A percentile compares a stretch with the other conserved stretches of the same genome.
These are phyloP conservation scores for Fusarium hainanense DNA, from an alignment of 2,329 filamentous ascomycete genomes.

Conservation along the genomic window DNA sequence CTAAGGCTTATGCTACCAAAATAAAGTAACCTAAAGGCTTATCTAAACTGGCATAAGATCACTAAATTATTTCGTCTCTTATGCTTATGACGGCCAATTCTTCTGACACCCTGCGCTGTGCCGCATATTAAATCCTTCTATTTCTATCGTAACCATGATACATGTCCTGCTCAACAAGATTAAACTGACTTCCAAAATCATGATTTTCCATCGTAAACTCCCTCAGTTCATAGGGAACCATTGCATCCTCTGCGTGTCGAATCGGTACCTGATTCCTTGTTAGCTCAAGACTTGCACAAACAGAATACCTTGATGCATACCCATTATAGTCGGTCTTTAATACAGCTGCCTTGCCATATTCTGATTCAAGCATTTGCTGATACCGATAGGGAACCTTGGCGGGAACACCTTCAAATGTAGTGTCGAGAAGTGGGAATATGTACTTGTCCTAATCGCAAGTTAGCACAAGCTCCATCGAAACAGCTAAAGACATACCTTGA, in stretches of 20 bases:
- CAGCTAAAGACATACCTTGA: slow-evolving; percentile 51
- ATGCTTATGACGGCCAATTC: too few relatives aligned
- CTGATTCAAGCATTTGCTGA: slow-evolving; percentile 66
- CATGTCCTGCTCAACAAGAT: not conserved
- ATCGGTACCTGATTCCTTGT: slow-evolving; percentile 52
- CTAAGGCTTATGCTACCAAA: too few relatives aligned
- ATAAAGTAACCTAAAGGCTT: too few relatives aligned
- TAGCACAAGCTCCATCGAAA: not conserved
- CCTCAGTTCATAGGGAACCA: slow-evolving; percentile 43
- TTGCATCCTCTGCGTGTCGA: slow-evolving; percentile 53
- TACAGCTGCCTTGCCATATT: slow-evolving; percentile 66
- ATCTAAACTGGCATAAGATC: too few relatives aligned
- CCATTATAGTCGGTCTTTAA: slow-evolving; percentile 62
- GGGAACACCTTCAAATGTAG: slow-evolving; percentile 72
- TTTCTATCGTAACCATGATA: slow-evolving; percentile 4
- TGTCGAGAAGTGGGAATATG: slow-evolving; percentile 76
- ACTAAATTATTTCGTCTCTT: too few relatives aligned
- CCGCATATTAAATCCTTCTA: slow-evolving; percentile 7
- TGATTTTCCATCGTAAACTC: too few relatives aligned
- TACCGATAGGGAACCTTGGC: slow-evolving; percentile 75
- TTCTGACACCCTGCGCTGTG: not conserved
- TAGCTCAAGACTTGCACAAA: slow-evolving; percentile 2
- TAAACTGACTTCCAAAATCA: not conserved
- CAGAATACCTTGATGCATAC: slow-evolving; percentile 52
- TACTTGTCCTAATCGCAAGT: slow-evolving; percentile 59